phyloP scores from a whole-genome alignment of 371 early-diverging fungal genomes.

The Furculomyces boomerangus region DNA sequence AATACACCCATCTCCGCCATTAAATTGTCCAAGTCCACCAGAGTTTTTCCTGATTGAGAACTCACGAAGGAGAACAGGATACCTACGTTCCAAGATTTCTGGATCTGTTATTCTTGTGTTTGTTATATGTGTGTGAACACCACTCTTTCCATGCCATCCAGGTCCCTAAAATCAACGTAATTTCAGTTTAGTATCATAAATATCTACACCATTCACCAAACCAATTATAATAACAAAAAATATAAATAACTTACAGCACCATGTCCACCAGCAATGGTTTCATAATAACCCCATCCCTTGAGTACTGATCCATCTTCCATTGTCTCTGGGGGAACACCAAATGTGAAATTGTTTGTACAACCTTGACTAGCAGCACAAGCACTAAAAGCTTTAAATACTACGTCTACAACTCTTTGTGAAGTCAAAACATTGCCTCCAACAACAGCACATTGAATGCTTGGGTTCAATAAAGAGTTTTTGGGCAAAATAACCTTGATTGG shows the following conservation, averaged over 20 bases:
- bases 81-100: constrained; percentile 85
- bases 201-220: not conserved
- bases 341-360: constrained; percentile 89
- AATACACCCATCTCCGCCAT: constrained; percentile 78
- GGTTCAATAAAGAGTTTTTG: constrained; percentile 46
- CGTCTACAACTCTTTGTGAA: constrained; percentile 83
- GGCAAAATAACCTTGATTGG: constrained; percentile 74
- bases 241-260: constrained; percentile 34
- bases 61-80: constrained; percentile 74
- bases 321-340: constrained; percentile 44
- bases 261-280: constrained; percentile 74
- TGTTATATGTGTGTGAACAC: constrained; percentile 81
- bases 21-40: constrained; percentile 62
- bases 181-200: not conserved
- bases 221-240: not conserved
- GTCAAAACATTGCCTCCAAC: constrained; percentile 96
- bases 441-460: constrained; percentile 71
- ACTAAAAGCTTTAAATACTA: constrained; percentile 71
- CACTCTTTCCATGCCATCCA: constrained; percentile 66
- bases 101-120: constrained; percentile 94
- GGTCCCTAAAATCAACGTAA: constrained; percentile 32
- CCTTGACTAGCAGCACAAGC: constrained; percentile 91
- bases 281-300: constrained; percentile 90
- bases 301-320: constrained; percentile 29
- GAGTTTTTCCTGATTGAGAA: constrained; percentile 61